A percentile compares a stretch with the other conserved stretches of the same genome.
Conservation (phyloP, 148 eudicot genomes). For the Cornus controversa region DNA sequence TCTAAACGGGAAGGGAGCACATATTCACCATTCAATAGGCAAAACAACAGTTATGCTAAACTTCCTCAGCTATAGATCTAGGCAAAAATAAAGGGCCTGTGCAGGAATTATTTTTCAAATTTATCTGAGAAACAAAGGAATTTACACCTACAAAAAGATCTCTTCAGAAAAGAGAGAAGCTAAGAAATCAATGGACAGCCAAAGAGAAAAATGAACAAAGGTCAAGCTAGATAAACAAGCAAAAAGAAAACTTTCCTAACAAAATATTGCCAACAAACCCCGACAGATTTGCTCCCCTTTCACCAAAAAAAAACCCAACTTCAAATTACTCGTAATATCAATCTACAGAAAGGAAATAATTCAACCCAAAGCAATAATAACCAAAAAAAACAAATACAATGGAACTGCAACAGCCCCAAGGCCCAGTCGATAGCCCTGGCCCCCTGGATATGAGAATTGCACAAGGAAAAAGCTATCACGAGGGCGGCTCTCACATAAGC, state of each 20-base stretch:
- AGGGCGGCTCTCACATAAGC: too few relatives aligned
- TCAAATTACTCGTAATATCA: too few relatives aligned
- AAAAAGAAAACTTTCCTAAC: neutral
- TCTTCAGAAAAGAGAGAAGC: too few relatives aligned
- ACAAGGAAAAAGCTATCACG: too few relatives aligned
- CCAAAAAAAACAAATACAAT: neutral
- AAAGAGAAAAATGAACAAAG: too few relatives aligned
- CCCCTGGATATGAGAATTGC: too few relatives aligned
- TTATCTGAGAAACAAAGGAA: neutral
- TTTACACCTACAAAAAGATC: too few relatives aligned
- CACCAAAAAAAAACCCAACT: neutral
- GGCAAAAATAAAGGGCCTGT: too few relatives aligned
- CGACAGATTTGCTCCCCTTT: neutral
- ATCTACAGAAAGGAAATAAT: neutral
- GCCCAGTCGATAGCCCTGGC: neutral
- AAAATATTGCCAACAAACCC: neutral
- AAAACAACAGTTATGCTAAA: neutral
- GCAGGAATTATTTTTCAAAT: neutral
- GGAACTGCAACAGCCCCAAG: neutral
- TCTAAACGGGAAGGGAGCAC: neutral
- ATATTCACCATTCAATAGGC: neutral
- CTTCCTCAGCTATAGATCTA: too few relatives aligned
- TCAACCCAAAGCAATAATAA: neutral
- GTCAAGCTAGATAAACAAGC: neutral
- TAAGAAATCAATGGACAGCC: too few relatives aligned